A percentile compares a stretch with the other conserved stretches of the same genome.
Evolutionary conservation across 2,329 filamentous ascomycete species (phyloP).

Genomic region (Whalleya microplaca): DNA sequence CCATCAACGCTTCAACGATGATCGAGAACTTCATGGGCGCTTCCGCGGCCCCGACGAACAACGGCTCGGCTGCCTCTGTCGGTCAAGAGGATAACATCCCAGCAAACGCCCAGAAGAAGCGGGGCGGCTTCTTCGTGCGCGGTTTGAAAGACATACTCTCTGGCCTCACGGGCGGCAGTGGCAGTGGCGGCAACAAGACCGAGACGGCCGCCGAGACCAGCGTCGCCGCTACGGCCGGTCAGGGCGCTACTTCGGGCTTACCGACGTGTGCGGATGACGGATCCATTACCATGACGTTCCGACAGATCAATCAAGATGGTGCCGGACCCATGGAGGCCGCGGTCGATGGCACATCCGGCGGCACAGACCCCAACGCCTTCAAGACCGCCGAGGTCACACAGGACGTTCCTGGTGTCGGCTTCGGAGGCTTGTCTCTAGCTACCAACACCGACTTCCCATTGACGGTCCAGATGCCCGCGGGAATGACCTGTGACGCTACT

Average conservation of each 20-base stretch:
- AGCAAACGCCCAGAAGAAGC: conserved; percentile 18
- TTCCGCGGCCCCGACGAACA: conserved; percentile 42
- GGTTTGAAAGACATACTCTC: conserved; percentile 37
- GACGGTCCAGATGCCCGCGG: conserved; percentile 66
- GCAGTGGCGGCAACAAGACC: conserved; percentile 47
- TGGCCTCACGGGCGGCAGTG: conserved; percentile 31
- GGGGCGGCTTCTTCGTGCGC: conserved; percentile 30
- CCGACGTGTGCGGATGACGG: conserved; percentile 66
- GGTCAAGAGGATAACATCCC: conserved; percentile 51
- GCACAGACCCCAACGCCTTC: conserved; percentile 64
- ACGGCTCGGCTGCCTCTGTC: conserved; percentile 42
- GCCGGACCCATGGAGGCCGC: conserved; percentile 65
- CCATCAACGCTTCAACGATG: conserved; percentile 60
- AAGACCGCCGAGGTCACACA: conserved; percentile 60
- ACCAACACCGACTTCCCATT: conserved; percentile 67
- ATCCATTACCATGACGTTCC: conserved; percentile 65
- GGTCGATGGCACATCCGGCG: conserved; percentile 66
- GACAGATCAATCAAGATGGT: conserved; percentile 74
- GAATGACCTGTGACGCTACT: conserved; percentile 67
- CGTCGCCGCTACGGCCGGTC: conserved; percentile 58
- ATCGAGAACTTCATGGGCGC: conserved; percentile 63
- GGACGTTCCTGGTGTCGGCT: conserved; percentile 62
- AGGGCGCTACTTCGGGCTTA: conserved; percentile 57
- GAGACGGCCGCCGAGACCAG: conserved; percentile 48
- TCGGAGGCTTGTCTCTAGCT: conserved; percentile 61